Conservation (phyloP, 192 early-diverging fungal genomes). For the Haplosporangium gracile region DNA sequence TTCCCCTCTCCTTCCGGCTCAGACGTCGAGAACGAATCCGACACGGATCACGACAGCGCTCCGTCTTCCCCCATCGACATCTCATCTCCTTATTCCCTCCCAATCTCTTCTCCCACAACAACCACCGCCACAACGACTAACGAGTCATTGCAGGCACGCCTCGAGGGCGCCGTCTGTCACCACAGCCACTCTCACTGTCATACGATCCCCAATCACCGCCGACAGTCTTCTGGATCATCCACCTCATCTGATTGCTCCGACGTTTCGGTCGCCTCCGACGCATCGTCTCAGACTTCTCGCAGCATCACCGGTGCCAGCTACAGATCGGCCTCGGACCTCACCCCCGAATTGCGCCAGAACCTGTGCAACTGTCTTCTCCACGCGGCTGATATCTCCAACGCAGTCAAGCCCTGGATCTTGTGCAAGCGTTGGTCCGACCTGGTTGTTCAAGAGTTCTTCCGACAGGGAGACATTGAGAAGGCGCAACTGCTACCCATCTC, state of each 20-base stretch:
- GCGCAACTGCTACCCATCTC: slow-evolving; percentile 79
- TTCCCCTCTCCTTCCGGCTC: slow-evolving; percentile 30
- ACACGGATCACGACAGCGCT: slow-evolving; percentile 2
- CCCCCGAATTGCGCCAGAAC: slow-evolving; percentile 68
- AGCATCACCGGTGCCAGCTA: slow-evolving; percentile 17
- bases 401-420: slow-evolving; percentile 84
- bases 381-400: slow-evolving; percentile 92
- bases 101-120: not conserved
- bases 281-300: slow-evolving; percentile 26
- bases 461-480: slow-evolving; percentile 90
- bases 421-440: slow-evolving; percentile 93
- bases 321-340: slow-evolving; percentile 22
- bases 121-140: not conserved
- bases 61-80: not conserved
- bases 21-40: slow-evolving; percentile 30
- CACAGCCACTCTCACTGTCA: slow-evolving; percentile 16
- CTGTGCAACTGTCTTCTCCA: slow-evolving; percentile 83
- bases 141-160: not conserved
- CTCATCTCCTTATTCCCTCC: not conserved
- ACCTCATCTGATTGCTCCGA: slow-evolving; percentile 47
- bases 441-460: slow-evolving; percentile 89
- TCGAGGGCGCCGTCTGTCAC: not conserved
- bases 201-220: slow-evolving; percentile 18
- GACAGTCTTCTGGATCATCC: slow-evolving; percentile 33
- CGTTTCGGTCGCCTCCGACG: slow-evolving; percentile 18